These are phyloP conservation scores for Candida hungchunana DNA, from an alignment of 805 yeast species.

Conservation along the genomic window DNA sequence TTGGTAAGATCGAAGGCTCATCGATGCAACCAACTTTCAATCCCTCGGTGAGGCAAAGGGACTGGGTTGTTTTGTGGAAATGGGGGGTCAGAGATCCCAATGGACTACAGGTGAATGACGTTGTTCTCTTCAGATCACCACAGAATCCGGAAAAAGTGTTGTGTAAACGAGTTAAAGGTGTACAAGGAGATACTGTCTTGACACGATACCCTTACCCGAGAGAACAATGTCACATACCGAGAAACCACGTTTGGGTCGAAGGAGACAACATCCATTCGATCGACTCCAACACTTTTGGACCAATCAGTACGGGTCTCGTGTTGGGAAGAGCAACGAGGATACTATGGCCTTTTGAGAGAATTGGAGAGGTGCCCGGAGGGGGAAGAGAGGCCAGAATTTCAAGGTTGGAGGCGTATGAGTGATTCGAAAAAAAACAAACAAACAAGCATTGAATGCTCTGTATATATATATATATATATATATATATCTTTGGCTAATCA, in stretches of 20 bases:
- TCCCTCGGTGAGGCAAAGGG: slow-evolving; percentile 50
- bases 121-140: slow-evolving; percentile 76
- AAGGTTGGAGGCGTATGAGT: slow-evolving; percentile 11
- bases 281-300: slow-evolving; percentile 87
- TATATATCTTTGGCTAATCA: too few species aligned
- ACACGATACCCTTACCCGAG: slow-evolving; percentile 69
- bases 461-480: too few species aligned
- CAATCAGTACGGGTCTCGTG: slow-evolving; percentile 75
- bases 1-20: slow-evolving; percentile 70
- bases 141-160: slow-evolving; percentile 69
- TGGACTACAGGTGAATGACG: slow-evolving; percentile 57
- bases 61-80: slow-evolving; percentile 69
- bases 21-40: slow-evolving; percentile 91
- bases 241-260: slow-evolving; percentile 89
- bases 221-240: slow-evolving; percentile 56
- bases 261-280: slow-evolving; percentile 86
- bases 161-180: slow-evolving; percentile 75
- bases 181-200: slow-evolving; percentile 63
- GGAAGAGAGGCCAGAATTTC: slow-evolving; percentile 47
- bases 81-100: slow-evolving; percentile 46
- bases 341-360: slow-evolving; percentile 64
- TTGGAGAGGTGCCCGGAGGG: slow-evolving; percentile 46
- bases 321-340: slow-evolving; percentile 69
- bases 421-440: neutral
- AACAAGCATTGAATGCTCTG: neutral